Evolutionary conservation across 352 stramenopile genomes (phyloP).

Genomic region (Pythium graminicola): DNA sequence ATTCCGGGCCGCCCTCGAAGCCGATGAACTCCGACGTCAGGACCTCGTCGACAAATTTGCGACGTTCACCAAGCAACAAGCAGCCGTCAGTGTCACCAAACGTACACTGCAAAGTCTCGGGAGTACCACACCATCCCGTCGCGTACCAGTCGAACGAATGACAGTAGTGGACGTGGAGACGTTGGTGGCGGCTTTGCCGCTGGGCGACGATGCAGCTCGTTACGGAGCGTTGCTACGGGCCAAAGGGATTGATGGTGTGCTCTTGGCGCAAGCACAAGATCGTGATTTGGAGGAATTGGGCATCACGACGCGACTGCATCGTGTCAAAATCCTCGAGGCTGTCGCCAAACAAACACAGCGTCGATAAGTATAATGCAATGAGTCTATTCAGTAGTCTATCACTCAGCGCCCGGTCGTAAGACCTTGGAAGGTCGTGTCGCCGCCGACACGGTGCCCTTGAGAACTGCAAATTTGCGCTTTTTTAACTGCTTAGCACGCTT

Average conservation of each 20-base stretch:
- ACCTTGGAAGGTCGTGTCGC: slow-evolving; percentile 50
- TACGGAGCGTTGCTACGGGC: slow-evolving; percentile 38
- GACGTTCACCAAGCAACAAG: slow-evolving; percentile 17
- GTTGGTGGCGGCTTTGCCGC: slow-evolving; percentile 43
- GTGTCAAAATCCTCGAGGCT: slow-evolving; percentile 57
- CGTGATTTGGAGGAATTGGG: slow-evolving; percentile 63
- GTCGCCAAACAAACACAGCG: background rate
- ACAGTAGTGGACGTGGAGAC: slow-evolving; percentile 34
- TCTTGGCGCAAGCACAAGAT: slow-evolving; percentile 50
- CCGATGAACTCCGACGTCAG: slow-evolving; percentile 53
- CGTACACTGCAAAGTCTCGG: slow-evolving; percentile 9
- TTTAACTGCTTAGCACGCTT: slow-evolving; percentile 74
- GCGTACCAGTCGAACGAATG: slow-evolving; percentile 25
- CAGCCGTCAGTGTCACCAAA: slow-evolving; percentile 16
- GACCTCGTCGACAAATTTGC: slow-evolving; percentile 45
- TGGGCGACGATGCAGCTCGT: slow-evolving; percentile 25
- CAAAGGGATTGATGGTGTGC: slow-evolving; percentile 54
- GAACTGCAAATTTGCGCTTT: slow-evolving; percentile 82
- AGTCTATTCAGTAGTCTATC: slow-evolving; percentile 4
- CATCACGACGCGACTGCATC: slow-evolving; percentile 57
- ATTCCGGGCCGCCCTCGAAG: slow-evolving; percentile 32
- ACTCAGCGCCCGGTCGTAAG: slow-evolving; percentile 56
- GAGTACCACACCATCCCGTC: slow-evolving; percentile 1
- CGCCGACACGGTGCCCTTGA: slow-evolving; percentile 73
- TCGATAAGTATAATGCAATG: background rate